These are phyloP conservation scores for Candida adriatica DNA, from an alignment of 805 yeast species.

Conservation along the genomic window DNA sequence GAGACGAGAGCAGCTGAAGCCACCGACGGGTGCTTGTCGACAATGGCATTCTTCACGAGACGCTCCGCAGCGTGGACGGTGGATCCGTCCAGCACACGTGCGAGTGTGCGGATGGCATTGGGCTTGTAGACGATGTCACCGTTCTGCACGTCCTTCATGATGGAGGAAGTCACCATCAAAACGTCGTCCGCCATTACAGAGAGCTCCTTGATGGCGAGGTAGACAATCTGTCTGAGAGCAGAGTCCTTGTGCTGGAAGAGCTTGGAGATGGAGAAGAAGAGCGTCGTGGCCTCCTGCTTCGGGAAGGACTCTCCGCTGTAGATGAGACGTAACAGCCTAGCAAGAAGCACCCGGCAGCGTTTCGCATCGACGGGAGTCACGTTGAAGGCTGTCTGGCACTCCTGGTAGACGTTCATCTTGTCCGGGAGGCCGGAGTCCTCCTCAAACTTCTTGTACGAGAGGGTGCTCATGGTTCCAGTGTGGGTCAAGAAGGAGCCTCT, in stretches of 20 bases:
- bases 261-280: slow-evolving; percentile 91
- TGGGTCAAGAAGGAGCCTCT: no score
- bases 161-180: slow-evolving; percentile 95
- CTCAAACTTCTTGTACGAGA: slow-evolving; percentile 77
- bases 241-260: slow-evolving; percentile 89
- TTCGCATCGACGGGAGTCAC: slow-evolving; percentile 84
- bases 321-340: slow-evolving; percentile 75
- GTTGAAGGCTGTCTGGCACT: slow-evolving; percentile 88
- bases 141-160: slow-evolving; percentile 95
- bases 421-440: slow-evolving; percentile 73
- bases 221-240: slow-evolving; percentile 85
- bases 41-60: slow-evolving; percentile 85
- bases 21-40: slow-evolving; percentile 80
- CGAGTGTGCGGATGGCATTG: slow-evolving; percentile 87
- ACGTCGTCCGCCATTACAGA: slow-evolving; percentile 82
- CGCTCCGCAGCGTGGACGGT: slow-evolving; percentile 94
- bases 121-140: slow-evolving; percentile 85
- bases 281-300: slow-evolving; percentile 79
- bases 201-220: slow-evolving; percentile 89
- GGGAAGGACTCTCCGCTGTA: slow-evolving; percentile 87
- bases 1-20: slow-evolving; percentile 93
- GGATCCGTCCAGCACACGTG: slow-evolving; percentile 81
- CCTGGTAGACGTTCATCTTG: slow-evolving; percentile 96
- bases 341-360: slow-evolving; percentile 75
- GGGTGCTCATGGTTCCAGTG: slow-evolving; percentile 63